A percentile compares a stretch with the other conserved stretches of the same genome.
These are phyloP conservation scores for Aspergillus conjunctus DNA, from an alignment of 495 filamentous ascomycete species.

Conservation along the genomic window DNA sequence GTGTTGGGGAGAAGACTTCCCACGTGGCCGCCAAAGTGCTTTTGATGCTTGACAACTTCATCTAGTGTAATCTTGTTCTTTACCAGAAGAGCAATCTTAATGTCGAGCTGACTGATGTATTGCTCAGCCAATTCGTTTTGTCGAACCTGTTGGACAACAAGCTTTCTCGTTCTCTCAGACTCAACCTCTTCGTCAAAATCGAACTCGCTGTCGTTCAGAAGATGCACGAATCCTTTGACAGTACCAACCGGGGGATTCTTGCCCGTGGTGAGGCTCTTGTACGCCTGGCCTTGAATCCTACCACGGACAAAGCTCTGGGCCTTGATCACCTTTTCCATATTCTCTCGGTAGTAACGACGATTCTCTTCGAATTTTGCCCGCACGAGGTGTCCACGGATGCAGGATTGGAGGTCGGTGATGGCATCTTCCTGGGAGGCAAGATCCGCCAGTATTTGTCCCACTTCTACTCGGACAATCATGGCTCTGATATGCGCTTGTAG, in stretches of 20 bases:
- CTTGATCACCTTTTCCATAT: conserved; percentile 99
- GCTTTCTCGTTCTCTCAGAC: conserved; percentile 88
- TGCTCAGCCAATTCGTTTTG: conserved; percentile 97
- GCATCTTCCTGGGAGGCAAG: conserved; percentile 80
- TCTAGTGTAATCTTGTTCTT: conserved; percentile 99
- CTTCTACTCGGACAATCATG: conserved; percentile 70
- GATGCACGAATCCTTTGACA: conserved; percentile 95
- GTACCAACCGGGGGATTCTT: conserved; percentile 97
- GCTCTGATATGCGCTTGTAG: conserved; percentile 77
- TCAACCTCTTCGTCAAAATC: conserved; percentile 99
- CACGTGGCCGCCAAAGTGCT: conserved; percentile 90
- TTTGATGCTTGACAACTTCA: conserved; percentile 96
- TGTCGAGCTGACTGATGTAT: conserved; percentile 96
- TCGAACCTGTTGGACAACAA: conserved; percentile 92
- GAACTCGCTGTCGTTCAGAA: conserved; percentile 97
- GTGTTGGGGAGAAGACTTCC: conserved; percentile 84
- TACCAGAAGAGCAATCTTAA: conserved; percentile 97
- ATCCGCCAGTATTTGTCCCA: conserved; percentile 69
- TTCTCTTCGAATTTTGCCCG: conserved; percentile 78
- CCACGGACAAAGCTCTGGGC: conserved; percentile 94
- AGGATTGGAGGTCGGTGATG: conserved; percentile 73
- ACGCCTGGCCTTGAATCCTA: conserved; percentile 93
- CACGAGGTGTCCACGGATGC: conserved; percentile 71
- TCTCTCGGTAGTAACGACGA: conserved; percentile 84
- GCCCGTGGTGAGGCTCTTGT: conserved; percentile 93